phyloP scores from a whole-genome alignment of 169 alveolate genomes.

The Prorocentrum cordatum region DNA sequence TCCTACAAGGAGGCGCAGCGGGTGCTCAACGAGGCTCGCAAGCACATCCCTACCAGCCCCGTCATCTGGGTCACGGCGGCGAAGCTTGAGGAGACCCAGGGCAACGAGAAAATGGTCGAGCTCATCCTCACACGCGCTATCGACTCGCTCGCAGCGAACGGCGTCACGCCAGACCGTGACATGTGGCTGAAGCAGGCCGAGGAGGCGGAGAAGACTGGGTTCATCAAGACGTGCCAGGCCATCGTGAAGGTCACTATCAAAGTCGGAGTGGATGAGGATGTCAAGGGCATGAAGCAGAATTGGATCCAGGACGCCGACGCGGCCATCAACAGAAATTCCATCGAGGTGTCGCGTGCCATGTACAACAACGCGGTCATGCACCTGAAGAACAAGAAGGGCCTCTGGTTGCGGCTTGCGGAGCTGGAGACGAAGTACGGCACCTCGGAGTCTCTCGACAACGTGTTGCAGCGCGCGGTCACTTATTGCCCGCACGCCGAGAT shows the following conservation, averaged over 20 bases:
- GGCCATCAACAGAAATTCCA: slow-evolving; percentile 67
- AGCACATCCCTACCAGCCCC: slow-evolving; percentile 89
- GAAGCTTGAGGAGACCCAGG: slow-evolving; percentile 89
- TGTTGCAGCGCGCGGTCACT: slow-evolving; percentile 77
- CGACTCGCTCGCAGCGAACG: slow-evolving; percentile 73
- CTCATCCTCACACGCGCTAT: slow-evolving; percentile 73
- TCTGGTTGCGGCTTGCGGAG: slow-evolving; percentile 92
- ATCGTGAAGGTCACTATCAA: slow-evolving; percentile 62
- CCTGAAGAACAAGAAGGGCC: slow-evolving; percentile 74
- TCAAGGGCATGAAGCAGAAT: slow-evolving; percentile 70
- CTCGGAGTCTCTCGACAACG: slow-evolving; percentile 77
- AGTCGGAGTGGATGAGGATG: slow-evolving; percentile 67
- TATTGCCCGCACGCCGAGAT: slow-evolving; percentile 87
- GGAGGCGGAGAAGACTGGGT: slow-evolving; percentile 76
- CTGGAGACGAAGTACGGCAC: slow-evolving; percentile 89
- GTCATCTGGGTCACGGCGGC: slow-evolving; percentile 95
- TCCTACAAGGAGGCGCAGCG: slow-evolving; percentile 84
- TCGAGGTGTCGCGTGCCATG: slow-evolving; percentile 74
- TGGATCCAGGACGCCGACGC: slow-evolving; percentile 70
- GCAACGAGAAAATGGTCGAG: slow-evolving; percentile 74
- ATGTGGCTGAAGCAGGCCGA: slow-evolving; percentile 74
- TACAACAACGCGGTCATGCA: slow-evolving; percentile 74
- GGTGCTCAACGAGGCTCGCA: slow-evolving; percentile 85
- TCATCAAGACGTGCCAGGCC: slow-evolving; percentile 74
- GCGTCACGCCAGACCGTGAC: slow-evolving; percentile 75